These are phyloP conservation scores for Euphorbia celastroides DNA, from an alignment of 441 rosid species.

Conservation along the genomic window DNA sequence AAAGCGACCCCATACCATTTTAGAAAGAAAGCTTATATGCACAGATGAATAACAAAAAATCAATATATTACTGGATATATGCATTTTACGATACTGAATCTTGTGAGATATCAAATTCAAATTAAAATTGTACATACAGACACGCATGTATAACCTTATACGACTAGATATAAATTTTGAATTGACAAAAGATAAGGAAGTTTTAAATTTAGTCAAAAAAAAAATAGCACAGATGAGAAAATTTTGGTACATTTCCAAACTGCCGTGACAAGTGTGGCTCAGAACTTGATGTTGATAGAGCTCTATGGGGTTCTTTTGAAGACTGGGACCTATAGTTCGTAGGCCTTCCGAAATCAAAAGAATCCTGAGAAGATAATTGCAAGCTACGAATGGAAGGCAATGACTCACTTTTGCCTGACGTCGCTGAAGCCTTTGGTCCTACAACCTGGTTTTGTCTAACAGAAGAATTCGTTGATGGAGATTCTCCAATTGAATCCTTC, in stretches of 20 bases:
- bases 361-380: conserved; percentile 50
- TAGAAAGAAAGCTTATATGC: not conserved
- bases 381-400: conserved; percentile 48
- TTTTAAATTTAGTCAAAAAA: not conserved
- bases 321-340: conserved; percentile 32
- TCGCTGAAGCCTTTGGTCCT: conserved; percentile 30
- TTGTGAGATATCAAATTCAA: not conserved
- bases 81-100: not conserved
- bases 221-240: not conserved
- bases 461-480: conserved; percentile 29
- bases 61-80: not conserved
- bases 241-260: conserved; percentile 55
- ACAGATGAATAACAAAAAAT: not conserved
- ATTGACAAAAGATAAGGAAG: not conserved
- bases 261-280: conserved; percentile 64
- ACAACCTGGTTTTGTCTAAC: conserved; percentile 25
- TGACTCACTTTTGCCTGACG: conserved; percentile 47
- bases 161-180: not conserved
- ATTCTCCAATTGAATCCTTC: conserved; percentile 29
- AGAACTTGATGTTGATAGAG: conserved; percentile 30
- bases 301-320: conserved; percentile 36
- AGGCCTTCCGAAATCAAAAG: conserved; percentile 47
- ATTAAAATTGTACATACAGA: not conserved
- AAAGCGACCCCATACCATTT: not conserved
- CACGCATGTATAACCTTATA: not conserved